A percentile compares a stretch with the other conserved stretches of the same genome.
phyloP scores from a whole-genome alignment of 192 early-diverging fungal species.

The Gigaspora rosea region DNA sequence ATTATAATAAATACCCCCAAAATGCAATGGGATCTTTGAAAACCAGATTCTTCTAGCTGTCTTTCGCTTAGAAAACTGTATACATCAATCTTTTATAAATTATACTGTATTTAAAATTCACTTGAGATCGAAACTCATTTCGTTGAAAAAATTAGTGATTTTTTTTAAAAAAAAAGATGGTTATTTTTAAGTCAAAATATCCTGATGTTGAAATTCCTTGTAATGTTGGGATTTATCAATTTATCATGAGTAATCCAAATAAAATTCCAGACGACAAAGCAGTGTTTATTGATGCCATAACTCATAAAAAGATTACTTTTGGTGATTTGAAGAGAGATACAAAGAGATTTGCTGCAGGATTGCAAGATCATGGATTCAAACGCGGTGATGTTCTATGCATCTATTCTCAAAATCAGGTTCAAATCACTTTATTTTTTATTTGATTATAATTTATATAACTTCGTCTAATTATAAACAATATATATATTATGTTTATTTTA shows the following conservation, averaged over 20 bases:
- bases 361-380: constrained; percentile 56
- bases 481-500: not conserved
- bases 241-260: constrained; percentile 45
- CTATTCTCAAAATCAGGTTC: constrained; percentile 69
- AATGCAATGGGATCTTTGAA: no score
- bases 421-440: not conserved
- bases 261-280: constrained; percentile 38
- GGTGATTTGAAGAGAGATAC: constrained; percentile 42
- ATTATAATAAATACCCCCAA: no score
- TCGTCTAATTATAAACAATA: no score
- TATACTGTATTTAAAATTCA: no score
- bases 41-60: no score
- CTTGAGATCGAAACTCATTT: no score
- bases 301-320: constrained; percentile 41
- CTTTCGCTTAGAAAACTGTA: no score
- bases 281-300: constrained; percentile 48
- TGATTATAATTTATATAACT: no score
- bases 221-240: constrained; percentile 45
- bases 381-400: constrained; percentile 74
- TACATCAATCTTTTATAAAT: no score
- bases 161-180: not conserved
- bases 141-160: no score
- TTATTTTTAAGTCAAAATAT: constrained; percentile 39
- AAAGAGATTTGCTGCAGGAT: constrained; percentile 50
- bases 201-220: constrained; percentile 47